Base-by-base conservation (phyloP, 441 rosid genomes). In the Pelargonium citronellum region DNA sequence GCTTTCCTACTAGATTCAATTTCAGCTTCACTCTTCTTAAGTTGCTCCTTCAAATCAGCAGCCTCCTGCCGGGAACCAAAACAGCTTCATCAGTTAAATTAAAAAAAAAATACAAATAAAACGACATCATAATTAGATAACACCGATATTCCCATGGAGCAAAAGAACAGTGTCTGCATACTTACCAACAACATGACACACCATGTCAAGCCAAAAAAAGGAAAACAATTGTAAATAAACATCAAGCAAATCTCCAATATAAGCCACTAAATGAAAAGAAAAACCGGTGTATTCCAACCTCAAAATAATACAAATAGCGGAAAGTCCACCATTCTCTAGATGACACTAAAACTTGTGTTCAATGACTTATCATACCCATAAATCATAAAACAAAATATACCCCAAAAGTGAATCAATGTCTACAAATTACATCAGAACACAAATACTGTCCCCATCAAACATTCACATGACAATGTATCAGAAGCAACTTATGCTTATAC, bases 1-100 rank as follows among this genome's bases (percentile, higher is more conserved):
- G 87, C 79, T 81, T 91, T 92, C 86, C 92, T 80, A 71, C 75
- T 69, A 74, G 80, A 83, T 80, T 95, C 96, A 67, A 89, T 70
- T 79, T 95, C 96, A 72, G 88, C 87, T 83, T 95, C 96, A 77
- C 86, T 89, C 79, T 78, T 89, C 75, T 83, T 87, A 73, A 89
- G 86, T 77, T 89, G 89, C 60, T 79, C 85, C 79, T 84, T 88
- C 75, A 92, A 78, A 76, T 84, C 92, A 46, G 75, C 82, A 1
- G 79, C 87, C 77, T 89, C 98, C 99, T 92, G 76, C 61, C 73
- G 67, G 67, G 39, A 76, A 57, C 71, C 78, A 67, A 67, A 57
- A 20, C 15, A 61, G 60, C 69, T 19, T n/a, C 69, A 46, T 67
- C 44, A 68, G 67, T 51, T 71, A 65, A 61, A 24, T 61, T 20